Evolutionary conservation across 73 alveolate genomes (phyloP), one percentile per base, ranked within the genome.

Genomic region (Paramecium tetraurelia): DNA sequence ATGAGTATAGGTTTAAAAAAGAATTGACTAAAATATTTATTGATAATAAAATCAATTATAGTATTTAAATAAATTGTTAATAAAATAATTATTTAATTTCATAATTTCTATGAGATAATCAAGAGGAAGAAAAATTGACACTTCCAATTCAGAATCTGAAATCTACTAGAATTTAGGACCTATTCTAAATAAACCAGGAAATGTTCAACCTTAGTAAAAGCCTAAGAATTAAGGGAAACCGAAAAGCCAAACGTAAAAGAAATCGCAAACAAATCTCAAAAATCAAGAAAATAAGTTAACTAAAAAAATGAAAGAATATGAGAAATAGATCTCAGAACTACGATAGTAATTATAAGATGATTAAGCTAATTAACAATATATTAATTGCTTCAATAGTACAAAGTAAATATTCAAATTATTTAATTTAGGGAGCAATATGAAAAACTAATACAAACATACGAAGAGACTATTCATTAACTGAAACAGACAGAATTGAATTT

Each of bases 251-350:
- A 35, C 27, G 38, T 29, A 36, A 35, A 72, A 72, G 33, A 72
- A 72, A 35, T 72, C 53, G 24, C 6, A 72, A 72, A 43, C 18
- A 36, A 72, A 33, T 36, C 46, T 35, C 20, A 72, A 40, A 72
- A 18, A 72, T 35, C 31, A 80, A 41, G 90, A 80, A 80, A 35
- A 44, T 22, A 44, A 44, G 57, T 80, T 80, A 43, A 80, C 90
- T 7, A 80, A 44, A 80, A 80, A 80, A 80, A 80, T 80, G 90
- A 44, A 80, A 21, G 70, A 40, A 22, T 80, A 80, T 80, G 90
- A 80, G 12, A 41, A 40, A 43, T 44, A 80, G 46, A 80, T 80
- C 3, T 40, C 31, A 27, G 90, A 80, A 80, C 48, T 80, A 21
- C 9, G 90, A 46, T 16, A 80, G 6, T 80, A 80, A 48, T 21